A percentile compares a stretch with the other conserved stretches of the same genome.
These are phyloP conservation scores for Cryphonectria carpinicola DNA, from an alignment of 2,329 filamentous ascomycete species.

Conservation along the genomic window DNA sequence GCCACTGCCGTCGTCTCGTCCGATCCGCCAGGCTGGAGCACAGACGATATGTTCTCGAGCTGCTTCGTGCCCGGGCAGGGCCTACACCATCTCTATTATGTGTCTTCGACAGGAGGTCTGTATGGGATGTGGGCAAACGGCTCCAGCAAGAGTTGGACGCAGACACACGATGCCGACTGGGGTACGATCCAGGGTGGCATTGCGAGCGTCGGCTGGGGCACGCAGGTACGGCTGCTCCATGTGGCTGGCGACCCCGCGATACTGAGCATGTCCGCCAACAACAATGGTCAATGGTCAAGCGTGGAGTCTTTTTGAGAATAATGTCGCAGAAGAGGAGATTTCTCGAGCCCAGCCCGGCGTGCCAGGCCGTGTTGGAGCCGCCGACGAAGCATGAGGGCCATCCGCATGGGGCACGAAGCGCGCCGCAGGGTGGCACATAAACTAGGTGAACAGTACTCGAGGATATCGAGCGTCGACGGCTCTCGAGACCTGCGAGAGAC, in stretches of 20 bases:
- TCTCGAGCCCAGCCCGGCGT: neutral
- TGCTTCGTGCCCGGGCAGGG: neutral
- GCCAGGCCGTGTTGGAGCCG: neutral
- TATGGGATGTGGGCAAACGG: neutral
- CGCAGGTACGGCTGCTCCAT: constrained; percentile 9
- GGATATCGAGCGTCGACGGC: neutral
- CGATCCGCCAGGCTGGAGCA: neutral
- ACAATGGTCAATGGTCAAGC: constrained; percentile 3
- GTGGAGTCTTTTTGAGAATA: constrained; percentile 1
- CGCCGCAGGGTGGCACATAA: neutral
- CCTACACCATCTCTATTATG: constrained; percentile 5
- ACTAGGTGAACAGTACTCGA: neutral
- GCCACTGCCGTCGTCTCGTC: neutral
- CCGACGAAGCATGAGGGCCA: neutral
- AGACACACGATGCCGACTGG: neutral
- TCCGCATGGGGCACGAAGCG: neutral
- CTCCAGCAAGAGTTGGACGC: neutral
- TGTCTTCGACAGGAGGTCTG: neutral
- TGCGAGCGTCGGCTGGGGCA: constrained; percentile 7
- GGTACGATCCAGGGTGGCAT: neutral
- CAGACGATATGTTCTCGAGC: neutral
- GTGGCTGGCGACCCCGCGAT: neutral
- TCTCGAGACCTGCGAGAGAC: neutral
- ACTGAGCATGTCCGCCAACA: constrained; percentile 7
- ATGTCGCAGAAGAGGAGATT: neutral